A percentile compares a stretch with the other conserved stretches of the same genome.
Evolutionary conservation across 441 rosid genomes (phyloP).

Genomic region (Metrosideros polymorpha): DNA sequence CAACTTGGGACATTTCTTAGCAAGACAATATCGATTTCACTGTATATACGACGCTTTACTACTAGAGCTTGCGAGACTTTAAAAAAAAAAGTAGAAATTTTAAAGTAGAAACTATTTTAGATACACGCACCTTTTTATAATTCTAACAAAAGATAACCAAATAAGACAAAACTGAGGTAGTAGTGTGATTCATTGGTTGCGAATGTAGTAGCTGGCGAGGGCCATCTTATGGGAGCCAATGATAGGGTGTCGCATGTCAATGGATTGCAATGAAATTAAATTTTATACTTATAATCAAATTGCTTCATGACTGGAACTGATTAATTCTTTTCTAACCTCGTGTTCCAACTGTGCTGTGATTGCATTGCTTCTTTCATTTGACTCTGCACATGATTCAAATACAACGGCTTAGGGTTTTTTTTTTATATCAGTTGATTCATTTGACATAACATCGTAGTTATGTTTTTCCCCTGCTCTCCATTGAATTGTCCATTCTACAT

Average conservation of each 20-base stretch:
- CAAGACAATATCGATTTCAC: not conserved
- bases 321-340: not conserved
- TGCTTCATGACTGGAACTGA: not conserved
- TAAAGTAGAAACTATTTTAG: not conserved
- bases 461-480: not conserved
- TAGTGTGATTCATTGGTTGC: not conserved
- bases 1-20: not conserved
- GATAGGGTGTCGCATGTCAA: not conserved
- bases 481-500: not conserved
- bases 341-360: not conserved
- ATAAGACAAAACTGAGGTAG: not conserved
- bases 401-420: not conserved
- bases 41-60: not conserved
- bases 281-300: not conserved
- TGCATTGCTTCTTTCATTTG: not conserved
- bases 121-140: not conserved
- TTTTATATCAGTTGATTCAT: not conserved
- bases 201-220: not conserved
- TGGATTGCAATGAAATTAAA: not conserved
- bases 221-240: not conserved
- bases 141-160: not conserved
- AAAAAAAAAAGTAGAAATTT: not conserved
- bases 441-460: not conserved
- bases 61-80: not conserved
- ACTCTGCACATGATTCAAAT: not conserved